Percentiles rank a stretch among this genome's conserved stretches.
These are phyloP conservation scores for Rubus parviflorus DNA, from an alignment of 306 rosid species.

Conservation along the genomic window DNA sequence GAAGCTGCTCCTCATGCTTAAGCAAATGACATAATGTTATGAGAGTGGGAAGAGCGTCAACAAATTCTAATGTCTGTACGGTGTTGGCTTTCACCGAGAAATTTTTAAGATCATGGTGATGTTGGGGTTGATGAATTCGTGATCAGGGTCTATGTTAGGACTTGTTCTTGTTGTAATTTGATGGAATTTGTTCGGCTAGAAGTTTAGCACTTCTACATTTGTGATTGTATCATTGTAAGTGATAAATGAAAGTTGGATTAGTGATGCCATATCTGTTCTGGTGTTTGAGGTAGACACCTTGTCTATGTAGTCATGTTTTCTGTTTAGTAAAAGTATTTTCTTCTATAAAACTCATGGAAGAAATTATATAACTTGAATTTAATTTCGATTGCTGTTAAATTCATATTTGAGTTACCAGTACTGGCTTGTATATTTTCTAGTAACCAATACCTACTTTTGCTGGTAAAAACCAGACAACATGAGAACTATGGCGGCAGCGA, in stretches of 20 bases:
- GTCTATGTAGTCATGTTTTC: not conserved
- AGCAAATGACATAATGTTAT: not conserved
- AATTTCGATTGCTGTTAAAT: not conserved
- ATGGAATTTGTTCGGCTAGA: not conserved
- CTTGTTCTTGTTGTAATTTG: not conserved
- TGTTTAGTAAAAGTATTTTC: not conserved
- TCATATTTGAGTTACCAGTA: not conserved
- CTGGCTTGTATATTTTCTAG: not conserved
- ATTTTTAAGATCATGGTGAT: not conserved
- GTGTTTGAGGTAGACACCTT: not conserved
- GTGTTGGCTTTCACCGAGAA: not conserved
- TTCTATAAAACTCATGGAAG: not conserved
- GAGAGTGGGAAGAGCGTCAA: not conserved
- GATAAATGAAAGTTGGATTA: not conserved
- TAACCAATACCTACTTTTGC: not conserved
- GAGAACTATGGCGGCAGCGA: slow-evolving; percentile 28
- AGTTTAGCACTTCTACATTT: not conserved
- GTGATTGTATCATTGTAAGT: not conserved
- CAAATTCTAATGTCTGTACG: not conserved
- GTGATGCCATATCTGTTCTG: not conserved
- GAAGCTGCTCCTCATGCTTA: too few species aligned
- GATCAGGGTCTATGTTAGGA: not conserved
- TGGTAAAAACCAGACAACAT: not conserved
- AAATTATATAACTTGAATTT: not conserved
- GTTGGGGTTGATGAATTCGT: not conserved